phyloP scores from a whole-genome alignment of 768 basidiomycete species.

The Polyporus arcularius region DNA sequence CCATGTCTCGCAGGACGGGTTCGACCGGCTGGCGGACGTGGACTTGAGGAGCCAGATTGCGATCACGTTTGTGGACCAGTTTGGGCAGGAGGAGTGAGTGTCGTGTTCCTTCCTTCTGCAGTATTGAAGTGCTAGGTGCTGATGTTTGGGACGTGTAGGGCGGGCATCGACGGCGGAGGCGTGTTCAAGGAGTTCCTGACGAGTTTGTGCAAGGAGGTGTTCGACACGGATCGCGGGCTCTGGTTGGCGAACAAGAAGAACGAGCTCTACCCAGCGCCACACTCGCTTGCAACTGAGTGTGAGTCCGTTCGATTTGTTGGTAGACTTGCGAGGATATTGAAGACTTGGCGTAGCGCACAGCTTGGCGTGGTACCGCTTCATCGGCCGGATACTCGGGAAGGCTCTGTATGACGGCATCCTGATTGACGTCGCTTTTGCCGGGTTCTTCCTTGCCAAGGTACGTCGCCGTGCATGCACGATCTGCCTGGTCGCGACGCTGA shows the following conservation, averaged over 20 bases:
- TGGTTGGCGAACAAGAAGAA: conserved; percentile 92
- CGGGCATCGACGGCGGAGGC: conserved; percentile 95
- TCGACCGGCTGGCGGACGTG: conserved; percentile 74
- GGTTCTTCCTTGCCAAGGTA: conserved; percentile 91
- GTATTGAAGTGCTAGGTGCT: neutral
- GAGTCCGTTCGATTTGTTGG: conserved; percentile 27
- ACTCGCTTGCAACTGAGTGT: conserved; percentile 88
- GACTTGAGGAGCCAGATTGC: conserved; percentile 81
- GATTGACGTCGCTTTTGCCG: conserved; percentile 92
- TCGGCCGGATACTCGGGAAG: conserved; percentile 93
- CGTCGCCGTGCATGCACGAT: conserved; percentile 6
- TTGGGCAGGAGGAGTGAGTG: conserved; percentile 79
- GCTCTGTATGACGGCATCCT: conserved; percentile 96
- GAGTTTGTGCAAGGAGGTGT: conserved; percentile 88
- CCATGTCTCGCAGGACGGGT: conserved; percentile 87
- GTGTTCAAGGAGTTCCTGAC: conserved; percentile 99
- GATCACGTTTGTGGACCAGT: conserved; percentile 93
- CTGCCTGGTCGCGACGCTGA: neutral
- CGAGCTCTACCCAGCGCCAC: conserved; percentile 94
- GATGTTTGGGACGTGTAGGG: conserved; percentile 39
- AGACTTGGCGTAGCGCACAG: conserved; percentile 59
- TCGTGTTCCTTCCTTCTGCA: neutral
- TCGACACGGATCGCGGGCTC: conserved; percentile 90
- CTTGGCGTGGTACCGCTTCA: conserved; percentile 89
- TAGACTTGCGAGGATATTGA: neutral